These are phyloP conservation scores for Solanum neorickii DNA, from an alignment of 257 asterid genomes.

Conservation along the genomic window DNA sequence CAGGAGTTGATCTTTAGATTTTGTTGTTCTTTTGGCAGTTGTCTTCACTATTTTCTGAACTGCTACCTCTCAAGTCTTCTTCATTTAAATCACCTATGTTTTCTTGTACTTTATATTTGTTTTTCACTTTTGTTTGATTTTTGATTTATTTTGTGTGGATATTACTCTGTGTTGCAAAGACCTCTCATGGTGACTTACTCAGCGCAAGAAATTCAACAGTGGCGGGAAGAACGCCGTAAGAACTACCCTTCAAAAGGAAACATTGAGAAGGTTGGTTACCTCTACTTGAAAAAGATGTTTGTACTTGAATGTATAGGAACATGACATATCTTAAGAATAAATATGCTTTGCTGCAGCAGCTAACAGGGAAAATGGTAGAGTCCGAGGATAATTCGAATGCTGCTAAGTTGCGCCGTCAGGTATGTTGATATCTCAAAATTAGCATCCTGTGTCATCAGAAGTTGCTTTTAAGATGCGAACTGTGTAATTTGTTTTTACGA, in stretches of 20 bases:
- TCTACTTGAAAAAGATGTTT: background rate
- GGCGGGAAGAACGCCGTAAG: conserved; percentile 78
- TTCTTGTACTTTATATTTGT: background rate
- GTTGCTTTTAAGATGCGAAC: background rate
- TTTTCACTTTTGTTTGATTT: conserved; percentile 5
- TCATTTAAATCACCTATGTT: background rate
- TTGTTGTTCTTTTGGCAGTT: background rate
- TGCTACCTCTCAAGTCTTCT: background rate
- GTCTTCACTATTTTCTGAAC: background rate
- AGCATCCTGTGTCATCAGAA: background rate
- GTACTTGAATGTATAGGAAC: background rate
- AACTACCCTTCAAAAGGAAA: conserved; percentile 63
- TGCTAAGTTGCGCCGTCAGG: conserved; percentile 74
- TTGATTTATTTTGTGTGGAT: conserved; percentile 1
- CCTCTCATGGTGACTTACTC: conserved; percentile 43
- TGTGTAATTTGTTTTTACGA: background rate
- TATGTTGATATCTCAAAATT: conserved; percentile 18
- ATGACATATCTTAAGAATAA: background rate
- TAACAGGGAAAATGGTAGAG: conserved; percentile 26
- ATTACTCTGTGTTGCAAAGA: conserved; percentile 21
- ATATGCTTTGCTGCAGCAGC: conserved; percentile 38
- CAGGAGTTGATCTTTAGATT: background rate
- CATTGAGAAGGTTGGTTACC: conserved; percentile 45
- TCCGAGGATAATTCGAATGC: conserved; percentile 30
- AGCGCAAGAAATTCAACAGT: conserved; percentile 68